phyloP scores from a whole-genome alignment of 495 filamentous ascomycete species.

The Pyrenula massariospora region DNA sequence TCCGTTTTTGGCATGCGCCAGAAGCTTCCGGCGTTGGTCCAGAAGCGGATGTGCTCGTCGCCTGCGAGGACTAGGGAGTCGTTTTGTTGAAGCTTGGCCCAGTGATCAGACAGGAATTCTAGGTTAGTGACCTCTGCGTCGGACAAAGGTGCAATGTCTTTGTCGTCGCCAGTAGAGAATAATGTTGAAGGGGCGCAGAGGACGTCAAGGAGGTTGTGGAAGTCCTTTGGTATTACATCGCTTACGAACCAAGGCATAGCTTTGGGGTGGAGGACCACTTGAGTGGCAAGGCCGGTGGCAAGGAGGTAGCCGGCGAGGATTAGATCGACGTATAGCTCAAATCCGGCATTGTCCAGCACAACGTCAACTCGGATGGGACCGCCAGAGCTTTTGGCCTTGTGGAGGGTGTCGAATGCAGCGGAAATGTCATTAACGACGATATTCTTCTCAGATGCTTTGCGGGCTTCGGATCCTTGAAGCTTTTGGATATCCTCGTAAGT shows the following conservation, averaged over 20 bases:
- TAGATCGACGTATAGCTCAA: slow-evolving; percentile 91
- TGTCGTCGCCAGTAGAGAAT: slow-evolving; percentile 34
- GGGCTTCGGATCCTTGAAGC: slow-evolving; percentile 75
- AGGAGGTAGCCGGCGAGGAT: slow-evolving; percentile 84
- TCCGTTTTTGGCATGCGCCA: slow-evolving; percentile 70
- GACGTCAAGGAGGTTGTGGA: slow-evolving; percentile 62
- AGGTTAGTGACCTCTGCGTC: slow-evolving; percentile 58
- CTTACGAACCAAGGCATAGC: slow-evolving; percentile 96
- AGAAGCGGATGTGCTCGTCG: slow-evolving; percentile 52
- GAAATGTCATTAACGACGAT: slow-evolving; percentile 78
- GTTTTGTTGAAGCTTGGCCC: slow-evolving; percentile 67
- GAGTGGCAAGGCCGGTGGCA: slow-evolving; percentile 68
- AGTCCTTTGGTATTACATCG: slow-evolving; percentile 80
- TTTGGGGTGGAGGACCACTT: slow-evolving; percentile 85
- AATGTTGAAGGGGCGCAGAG: slow-evolving; percentile 65
- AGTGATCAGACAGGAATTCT: slow-evolving; percentile 65
- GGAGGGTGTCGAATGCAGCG: slow-evolving; percentile 58
- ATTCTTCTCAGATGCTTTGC: slow-evolving; percentile 75
- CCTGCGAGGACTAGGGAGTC: slow-evolving; percentile 70
- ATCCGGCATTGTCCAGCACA: slow-evolving; percentile 90
- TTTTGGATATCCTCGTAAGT: slow-evolving; percentile 95
- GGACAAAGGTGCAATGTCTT: slow-evolving; percentile 43
- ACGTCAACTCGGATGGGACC: slow-evolving; percentile 70
- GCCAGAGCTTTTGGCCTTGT: slow-evolving; percentile 33
- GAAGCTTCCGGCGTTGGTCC: slow-evolving; percentile 75